These are phyloP conservation scores for Alternaria gaisen DNA, from an alignment of 2,329 filamentous ascomycete genomes.

Conservation along the genomic window DNA sequence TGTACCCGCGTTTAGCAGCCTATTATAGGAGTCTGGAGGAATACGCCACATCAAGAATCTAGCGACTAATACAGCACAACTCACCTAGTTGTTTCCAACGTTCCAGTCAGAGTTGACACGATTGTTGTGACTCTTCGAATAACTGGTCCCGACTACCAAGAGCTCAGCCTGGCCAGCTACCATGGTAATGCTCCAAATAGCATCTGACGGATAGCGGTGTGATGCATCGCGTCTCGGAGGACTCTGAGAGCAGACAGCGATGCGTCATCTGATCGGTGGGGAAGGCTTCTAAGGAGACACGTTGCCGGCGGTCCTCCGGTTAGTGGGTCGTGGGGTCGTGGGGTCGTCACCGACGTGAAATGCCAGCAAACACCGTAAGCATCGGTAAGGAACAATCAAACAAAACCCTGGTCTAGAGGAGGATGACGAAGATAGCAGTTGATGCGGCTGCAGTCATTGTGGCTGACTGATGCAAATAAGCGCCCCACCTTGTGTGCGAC, in stretches of 20 bases:
- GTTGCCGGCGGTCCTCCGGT: slow-evolving; percentile 25
- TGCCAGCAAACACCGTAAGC: slow-evolving; percentile 21
- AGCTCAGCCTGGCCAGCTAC: not conserved
- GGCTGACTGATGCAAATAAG: slow-evolving; percentile 11
- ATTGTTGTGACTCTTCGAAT: not conserved
- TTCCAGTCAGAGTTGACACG: not conserved
- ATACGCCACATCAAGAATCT: not conserved
- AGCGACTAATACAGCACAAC: not conserved
- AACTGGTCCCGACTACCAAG: not conserved
- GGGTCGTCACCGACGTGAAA: slow-evolving; percentile 15
- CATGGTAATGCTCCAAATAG: slow-evolving; percentile 16
- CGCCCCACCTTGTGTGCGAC: slow-evolving; percentile 12
- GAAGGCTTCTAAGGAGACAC: slow-evolving; percentile 22
- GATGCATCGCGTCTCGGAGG: slow-evolving; percentile 9
- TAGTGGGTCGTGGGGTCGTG: slow-evolving; percentile 24
- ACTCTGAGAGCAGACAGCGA: slow-evolving; percentile 14
- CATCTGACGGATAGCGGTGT: slow-evolving; percentile 24
- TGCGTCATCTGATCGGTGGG: slow-evolving; percentile 17
- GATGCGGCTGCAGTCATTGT: slow-evolving; percentile 14
- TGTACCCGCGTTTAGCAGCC: slow-evolving; percentile 8
- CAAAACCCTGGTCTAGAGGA: not conserved
- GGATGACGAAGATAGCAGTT: slow-evolving; percentile 1
- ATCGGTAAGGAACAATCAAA: slow-evolving; percentile 7
- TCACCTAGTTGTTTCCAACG: not conserved
- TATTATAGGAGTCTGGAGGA: not conserved